Percentiles rank a stretch among this genome's conserved stretches.
Conservation (phyloP, 2,329 filamentous ascomycete genomes). For the Drechslera avenae region DNA sequence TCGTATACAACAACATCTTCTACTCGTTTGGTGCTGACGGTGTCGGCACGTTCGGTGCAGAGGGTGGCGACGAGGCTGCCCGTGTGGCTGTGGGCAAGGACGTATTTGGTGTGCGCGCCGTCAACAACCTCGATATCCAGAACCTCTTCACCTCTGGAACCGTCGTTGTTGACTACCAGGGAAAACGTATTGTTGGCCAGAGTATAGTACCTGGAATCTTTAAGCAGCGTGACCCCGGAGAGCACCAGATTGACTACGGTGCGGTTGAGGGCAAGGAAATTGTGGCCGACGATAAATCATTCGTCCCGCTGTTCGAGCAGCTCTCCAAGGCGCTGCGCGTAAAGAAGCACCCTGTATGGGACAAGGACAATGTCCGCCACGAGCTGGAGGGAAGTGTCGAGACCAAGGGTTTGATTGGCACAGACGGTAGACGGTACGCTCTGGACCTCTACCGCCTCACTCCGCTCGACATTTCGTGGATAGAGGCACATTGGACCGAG, state of each 20-base stretch:
- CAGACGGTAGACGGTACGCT: slow-evolving; percentile 96
- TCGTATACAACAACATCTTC: slow-evolving; percentile 99
- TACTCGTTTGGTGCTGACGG: slow-evolving; percentile 98
- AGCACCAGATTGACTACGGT: slow-evolving; percentile 99
- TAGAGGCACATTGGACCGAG: slow-evolving; percentile 71
- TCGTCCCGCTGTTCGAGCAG: slow-evolving; percentile 82
- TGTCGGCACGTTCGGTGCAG: slow-evolving; percentile 93
- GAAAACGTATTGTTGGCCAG: slow-evolving; percentile 95
- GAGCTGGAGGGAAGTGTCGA: slow-evolving; percentile 95
- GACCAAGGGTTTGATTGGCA: slow-evolving; percentile 96
- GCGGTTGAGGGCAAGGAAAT: slow-evolving; percentile 97
- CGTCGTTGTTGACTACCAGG: slow-evolving; percentile 94
- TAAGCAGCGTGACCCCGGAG: slow-evolving; percentile 94
- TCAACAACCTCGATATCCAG: slow-evolving; percentile 96
- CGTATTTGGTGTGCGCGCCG: slow-evolving; percentile 87
- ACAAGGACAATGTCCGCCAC: slow-evolving; percentile 89
- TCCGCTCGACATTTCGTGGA: slow-evolving; percentile 86
- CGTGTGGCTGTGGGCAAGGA: slow-evolving; percentile 96
- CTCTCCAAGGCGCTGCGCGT: slow-evolving; percentile 88
- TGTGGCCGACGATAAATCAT: slow-evolving; percentile 87
- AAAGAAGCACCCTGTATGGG: slow-evolving; percentile 96
- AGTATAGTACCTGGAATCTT: slow-evolving; percentile 99
- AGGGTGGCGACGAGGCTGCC: slow-evolving; percentile 95
- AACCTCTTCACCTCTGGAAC: slow-evolving; percentile 95
- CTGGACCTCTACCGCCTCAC: slow-evolving; percentile 94